Evolutionary conservation across 2,329 filamentous ascomycete species (phyloP).

Genomic region (Pestalotiopsis sp.): DNA sequence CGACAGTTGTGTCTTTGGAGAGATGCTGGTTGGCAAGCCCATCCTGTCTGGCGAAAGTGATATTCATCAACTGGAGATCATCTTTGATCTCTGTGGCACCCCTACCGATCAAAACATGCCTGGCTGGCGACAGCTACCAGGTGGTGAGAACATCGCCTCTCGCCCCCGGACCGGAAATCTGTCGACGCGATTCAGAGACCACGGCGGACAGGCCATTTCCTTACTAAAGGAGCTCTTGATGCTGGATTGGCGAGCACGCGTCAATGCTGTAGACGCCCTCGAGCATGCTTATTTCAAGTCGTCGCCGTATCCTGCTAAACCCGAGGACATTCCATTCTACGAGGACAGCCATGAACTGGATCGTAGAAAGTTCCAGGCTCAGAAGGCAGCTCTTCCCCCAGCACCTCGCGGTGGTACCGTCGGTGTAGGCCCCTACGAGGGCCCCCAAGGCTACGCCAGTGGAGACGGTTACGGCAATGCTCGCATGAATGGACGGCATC

Average conservation of each 20-base stretch:
- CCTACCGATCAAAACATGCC: slow-evolving; percentile 93
- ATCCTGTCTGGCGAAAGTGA: slow-evolving; percentile 92
- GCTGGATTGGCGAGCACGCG: slow-evolving; percentile 84
- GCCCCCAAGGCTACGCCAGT: slow-evolving; percentile 55
- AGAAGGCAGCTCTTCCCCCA: slow-evolving; percentile 81
- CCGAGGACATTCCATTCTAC: slow-evolving; percentile 86
- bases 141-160: slow-evolving; percentile 74
- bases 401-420: slow-evolving; percentile 91
- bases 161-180: slow-evolving; percentile 66
- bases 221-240: slow-evolving; percentile 81
- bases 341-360: slow-evolving; percentile 98
- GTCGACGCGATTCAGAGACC: slow-evolving; percentile 74
- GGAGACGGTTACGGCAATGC: slow-evolving; percentile 54
- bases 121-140: slow-evolving; percentile 81
- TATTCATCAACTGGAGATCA: slow-evolving; percentile 85
- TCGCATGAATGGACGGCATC: slow-evolving; percentile 39
- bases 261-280: slow-evolving; percentile 92
- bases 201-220: slow-evolving; percentile 71
- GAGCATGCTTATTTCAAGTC: slow-evolving; percentile 90
- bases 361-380: slow-evolving; percentile 83
- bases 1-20: slow-evolving; percentile 91
- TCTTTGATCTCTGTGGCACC: slow-evolving; percentile 89
- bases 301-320: slow-evolving; percentile 75
- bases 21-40: slow-evolving; percentile 94
- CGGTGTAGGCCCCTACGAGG: slow-evolving; percentile 65